Conservation (phyloP, 305 asterid genomes). For the Fraxinus platypoda region DNA sequence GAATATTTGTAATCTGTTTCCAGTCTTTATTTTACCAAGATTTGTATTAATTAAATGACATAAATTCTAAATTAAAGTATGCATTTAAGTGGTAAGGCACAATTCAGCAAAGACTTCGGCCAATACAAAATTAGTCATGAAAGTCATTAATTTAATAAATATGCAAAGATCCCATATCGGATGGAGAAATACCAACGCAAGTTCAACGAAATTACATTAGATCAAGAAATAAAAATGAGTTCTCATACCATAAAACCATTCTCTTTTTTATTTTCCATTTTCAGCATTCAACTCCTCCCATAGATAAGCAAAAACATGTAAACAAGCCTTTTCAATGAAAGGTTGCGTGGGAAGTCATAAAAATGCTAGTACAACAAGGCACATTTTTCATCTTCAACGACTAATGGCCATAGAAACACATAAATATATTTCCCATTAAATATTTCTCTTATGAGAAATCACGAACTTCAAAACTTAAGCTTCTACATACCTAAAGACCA, state of each 20-base stretch:
- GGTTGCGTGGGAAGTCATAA: neutral
- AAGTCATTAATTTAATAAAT: neutral
- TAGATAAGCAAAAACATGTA: neutral
- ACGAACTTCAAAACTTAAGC: neutral
- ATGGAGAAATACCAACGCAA: neutral
- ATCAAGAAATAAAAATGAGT: neutral
- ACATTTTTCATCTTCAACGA: neutral
- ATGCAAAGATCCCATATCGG: neutral
- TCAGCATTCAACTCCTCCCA: neutral
- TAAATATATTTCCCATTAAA: neutral
- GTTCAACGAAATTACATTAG: neutral
- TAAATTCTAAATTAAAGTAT: neutral
- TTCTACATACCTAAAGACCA: neutral
- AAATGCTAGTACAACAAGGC: neutral
- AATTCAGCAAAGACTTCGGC: neutral
- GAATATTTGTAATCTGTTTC: neutral
- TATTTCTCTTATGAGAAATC: neutral
- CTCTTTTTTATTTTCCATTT: neutral
- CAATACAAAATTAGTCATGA: neutral
- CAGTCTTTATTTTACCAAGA: neutral
- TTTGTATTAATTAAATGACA: neutral
- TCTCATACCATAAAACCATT: neutral
- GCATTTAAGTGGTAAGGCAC: neutral
- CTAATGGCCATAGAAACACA: neutral
- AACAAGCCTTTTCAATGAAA: neutral